A percentile compares a stretch with the other conserved stretches of the same genome.
Conservation (phyloP, 768 basidiomycete species). For the Rossbeevera mucosa region DNA sequence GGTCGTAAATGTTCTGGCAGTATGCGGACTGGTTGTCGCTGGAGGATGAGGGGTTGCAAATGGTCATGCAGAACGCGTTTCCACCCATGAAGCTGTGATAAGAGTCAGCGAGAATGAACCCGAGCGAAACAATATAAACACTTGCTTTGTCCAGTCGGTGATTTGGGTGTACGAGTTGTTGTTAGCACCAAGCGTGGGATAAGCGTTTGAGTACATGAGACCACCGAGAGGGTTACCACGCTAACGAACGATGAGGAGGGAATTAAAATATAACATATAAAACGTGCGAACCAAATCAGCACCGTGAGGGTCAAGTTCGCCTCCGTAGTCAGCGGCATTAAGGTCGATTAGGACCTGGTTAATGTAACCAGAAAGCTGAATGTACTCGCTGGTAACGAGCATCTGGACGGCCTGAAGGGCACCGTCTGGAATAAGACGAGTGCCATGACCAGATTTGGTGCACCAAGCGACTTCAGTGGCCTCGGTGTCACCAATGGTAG, state of each 20-base stretch:
- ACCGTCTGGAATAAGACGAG: slow-evolving; percentile 64
- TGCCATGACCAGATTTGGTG: slow-evolving; percentile 57
- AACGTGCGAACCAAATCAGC: slow-evolving; percentile 50
- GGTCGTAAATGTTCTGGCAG: slow-evolving; percentile 73
- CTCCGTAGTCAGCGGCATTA: slow-evolving; percentile 53
- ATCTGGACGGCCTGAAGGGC: slow-evolving; percentile 63
- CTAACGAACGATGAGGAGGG: slow-evolving; percentile 27
- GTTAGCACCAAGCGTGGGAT: slow-evolving; percentile 37
- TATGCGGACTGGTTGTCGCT: slow-evolving; percentile 37
- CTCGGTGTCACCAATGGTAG: slow-evolving; percentile 62
- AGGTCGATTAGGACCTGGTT: slow-evolving; percentile 60
- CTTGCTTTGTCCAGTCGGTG: slow-evolving; percentile 63
- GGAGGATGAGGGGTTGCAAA: slow-evolving; percentile 53
- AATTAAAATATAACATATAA: slow-evolving; percentile 5
- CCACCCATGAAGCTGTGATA: slow-evolving; percentile 58
- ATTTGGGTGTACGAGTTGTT: slow-evolving; percentile 48
- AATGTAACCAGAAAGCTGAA: slow-evolving; percentile 59
- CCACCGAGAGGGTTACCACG: slow-evolving; percentile 82
- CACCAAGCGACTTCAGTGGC: slow-evolving; percentile 72
- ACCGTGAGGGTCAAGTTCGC: slow-evolving; percentile 75
- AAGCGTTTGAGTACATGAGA: slow-evolving; percentile 59
- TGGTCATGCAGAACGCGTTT: slow-evolving; percentile 61
- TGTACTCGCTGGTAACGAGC: slow-evolving; percentile 52
- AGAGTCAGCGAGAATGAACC: neutral
- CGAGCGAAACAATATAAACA: neutral